phyloP scores from a whole-genome alignment of 148 eudicot species.

The Mesembryanthemum crystallinum region DNA sequence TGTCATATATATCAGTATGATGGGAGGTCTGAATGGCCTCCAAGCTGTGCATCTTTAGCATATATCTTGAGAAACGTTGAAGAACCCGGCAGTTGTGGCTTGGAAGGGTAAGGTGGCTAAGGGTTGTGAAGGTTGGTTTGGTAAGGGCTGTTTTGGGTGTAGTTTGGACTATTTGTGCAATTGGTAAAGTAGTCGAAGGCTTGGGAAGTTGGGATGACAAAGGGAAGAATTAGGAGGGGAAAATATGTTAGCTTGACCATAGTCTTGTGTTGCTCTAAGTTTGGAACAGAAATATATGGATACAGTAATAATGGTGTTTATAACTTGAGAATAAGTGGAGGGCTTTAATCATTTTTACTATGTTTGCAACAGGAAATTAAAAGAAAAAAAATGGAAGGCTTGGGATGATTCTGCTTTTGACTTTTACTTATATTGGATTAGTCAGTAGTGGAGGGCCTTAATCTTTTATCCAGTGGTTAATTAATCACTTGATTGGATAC shows the following conservation, averaged over 20 bases:
- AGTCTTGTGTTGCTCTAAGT: not conserved
- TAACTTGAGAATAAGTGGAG: not conserved
- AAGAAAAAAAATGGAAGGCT: no score
- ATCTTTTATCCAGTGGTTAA: no score
- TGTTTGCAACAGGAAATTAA: no score
- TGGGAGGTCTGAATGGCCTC: no score
- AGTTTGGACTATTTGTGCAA: constrained; percentile 19
- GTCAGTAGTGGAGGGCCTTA: no score
- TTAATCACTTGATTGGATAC: no score
- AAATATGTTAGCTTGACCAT: constrained; percentile 5
- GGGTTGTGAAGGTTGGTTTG: constrained; percentile 16
- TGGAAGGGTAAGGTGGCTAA: constrained; percentile 4
- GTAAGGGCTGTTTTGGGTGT: constrained; percentile 16
- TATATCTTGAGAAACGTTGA: constrained; percentile 12
- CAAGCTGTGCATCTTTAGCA: no score
- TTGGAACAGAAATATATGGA: not conserved
- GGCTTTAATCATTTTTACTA: no score
- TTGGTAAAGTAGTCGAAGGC: constrained; percentile 17
- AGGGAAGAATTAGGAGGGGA: not conserved
- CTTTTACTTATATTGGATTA: no score
- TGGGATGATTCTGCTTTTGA: no score
- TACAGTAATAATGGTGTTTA: not conserved
- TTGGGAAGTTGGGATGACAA: constrained; percentile 1
- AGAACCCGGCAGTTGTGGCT: constrained; percentile 9
- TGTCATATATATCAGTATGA: no score